A percentile compares a stretch with the other conserved stretches of the same genome.
Conservation (phyloP, 164 flowering plant genomes). For the Chimonanthus praecox region DNA sequence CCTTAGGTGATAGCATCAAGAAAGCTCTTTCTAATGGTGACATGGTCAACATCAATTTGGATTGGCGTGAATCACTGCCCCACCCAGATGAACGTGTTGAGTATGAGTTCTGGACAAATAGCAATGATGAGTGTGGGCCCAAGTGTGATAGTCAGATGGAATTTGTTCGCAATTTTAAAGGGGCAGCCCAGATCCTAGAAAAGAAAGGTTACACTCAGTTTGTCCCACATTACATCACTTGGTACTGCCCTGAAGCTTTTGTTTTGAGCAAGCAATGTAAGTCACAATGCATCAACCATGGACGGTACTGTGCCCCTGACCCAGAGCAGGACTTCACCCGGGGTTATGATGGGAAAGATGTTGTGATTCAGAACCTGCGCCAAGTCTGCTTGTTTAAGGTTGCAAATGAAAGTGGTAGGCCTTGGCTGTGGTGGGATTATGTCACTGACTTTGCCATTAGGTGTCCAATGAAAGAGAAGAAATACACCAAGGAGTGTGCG, state of each 20-base stretch:
- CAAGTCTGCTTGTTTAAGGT: conserved; percentile 82
- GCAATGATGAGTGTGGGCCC: conserved; percentile 97
- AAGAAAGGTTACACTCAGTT: conserved; percentile 87
- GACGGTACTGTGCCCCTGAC: conserved; percentile 98
- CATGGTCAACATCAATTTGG: conserved; percentile 95
- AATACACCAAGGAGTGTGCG: conserved; percentile 91
- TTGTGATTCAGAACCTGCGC: conserved; percentile 86
- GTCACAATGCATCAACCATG: conserved; percentile 92
- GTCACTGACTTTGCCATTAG: conserved; percentile 95
- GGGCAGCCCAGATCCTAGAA: conserved; percentile 92
- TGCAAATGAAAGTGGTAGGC: conserved; percentile 66
- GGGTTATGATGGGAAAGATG: conserved; percentile 94
- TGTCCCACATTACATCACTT: conserved; percentile 97
- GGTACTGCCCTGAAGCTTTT: conserved; percentile 98
- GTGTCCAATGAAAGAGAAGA: conserved; percentile 97
- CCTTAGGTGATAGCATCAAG: conserved; percentile 65
- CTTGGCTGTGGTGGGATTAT: conserved; percentile 99
- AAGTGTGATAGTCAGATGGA: conserved; percentile 91
- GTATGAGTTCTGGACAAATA: conserved; percentile 95
- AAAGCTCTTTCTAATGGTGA: conserved; percentile 57
- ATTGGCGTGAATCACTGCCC: conserved; percentile 98
- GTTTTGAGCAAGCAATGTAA: conserved; percentile 82
- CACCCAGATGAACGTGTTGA: conserved; percentile 98
- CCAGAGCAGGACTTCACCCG: conserved; percentile 93
- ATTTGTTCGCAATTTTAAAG: conserved; percentile 83